Conservation (phyloP, 257 asterid genomes). For the Solanum appendiculatum region DNA sequence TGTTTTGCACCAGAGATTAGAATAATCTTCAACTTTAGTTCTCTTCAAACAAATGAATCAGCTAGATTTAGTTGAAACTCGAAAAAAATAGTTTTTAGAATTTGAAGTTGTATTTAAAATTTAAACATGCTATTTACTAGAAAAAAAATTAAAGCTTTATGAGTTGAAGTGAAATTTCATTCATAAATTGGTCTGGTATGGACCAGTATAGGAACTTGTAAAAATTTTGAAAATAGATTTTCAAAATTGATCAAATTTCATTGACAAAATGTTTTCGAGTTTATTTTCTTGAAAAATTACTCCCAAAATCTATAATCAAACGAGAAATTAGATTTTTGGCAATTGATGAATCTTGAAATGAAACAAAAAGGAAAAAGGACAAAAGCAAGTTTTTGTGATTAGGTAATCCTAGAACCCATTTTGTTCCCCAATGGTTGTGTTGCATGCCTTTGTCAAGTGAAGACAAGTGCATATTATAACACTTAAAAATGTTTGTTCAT, state of each 20-base stretch:
- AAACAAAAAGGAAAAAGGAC: background rate
- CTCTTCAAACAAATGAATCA: background rate
- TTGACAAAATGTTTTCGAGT: background rate
- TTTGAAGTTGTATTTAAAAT: background rate
- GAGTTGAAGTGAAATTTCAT: background rate
- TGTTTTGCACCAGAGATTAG: no score
- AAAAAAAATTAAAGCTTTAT: background rate
- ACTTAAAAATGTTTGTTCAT: background rate
- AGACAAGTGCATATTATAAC: background rate
- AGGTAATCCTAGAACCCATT: background rate
- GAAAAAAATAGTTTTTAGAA: background rate
- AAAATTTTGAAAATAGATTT: background rate
- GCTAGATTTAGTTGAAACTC: background rate
- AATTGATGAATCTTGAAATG: background rate
- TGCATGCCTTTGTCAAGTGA: background rate
- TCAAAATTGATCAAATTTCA: background rate
- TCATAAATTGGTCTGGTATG: rapidly evolving
- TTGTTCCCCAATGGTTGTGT: background rate
- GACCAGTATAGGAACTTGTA: no score
- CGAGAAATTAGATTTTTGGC: background rate
- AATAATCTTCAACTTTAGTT: background rate
- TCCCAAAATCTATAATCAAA: background rate
- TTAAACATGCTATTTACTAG: background rate
- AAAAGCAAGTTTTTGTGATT: background rate
- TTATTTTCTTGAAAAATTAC: background rate